Evolutionary conservation across 768 basidiomycete species (phyloP), one percentile per base, ranked within the genome.

Genomic region (Leccinum boreale): DNA sequence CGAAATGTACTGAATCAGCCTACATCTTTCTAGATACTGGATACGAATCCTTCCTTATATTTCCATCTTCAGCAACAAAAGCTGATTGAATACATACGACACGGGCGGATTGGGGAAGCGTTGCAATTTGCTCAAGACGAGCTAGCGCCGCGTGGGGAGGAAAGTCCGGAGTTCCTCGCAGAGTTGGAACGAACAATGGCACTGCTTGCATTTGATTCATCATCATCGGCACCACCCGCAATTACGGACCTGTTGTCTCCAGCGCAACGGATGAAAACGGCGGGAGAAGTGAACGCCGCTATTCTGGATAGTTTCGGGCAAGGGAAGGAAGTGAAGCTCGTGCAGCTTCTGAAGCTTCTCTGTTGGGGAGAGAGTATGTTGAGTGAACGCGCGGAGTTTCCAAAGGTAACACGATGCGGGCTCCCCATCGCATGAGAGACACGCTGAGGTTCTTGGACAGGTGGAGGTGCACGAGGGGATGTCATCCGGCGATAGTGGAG

Each of bases 121-220:
- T 76, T 99, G 50, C 77, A 83, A 54, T 99, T 98, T 76, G 97
- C 97, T 3, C 93, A 98, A 65, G 82, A 85, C 52, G 94, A 98
- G 71, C 80, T 99, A 11, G 97, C 97, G 5, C 94, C 94, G 17
- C 86, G 95, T 6, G 96, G 94, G 3, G 93, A 97, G 67, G 92
- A 97, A 76, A 92, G 89, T 58, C 94, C 94, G 0, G 91, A 96
- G 70, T 98, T 96, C 72, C 79, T 98, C 47, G 76, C 84, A 19
- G 95, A 98, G 70, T 78, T 98, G 46, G 97, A 99, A 74, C 83
- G 87, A 52, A 96, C 95, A 29, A 98, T 98, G 94, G 91, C 94
- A 33, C 74, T 98, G 49, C 76, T 99, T 36, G 90, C 89, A 44
- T 92, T 92, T 71, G 88, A 91, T 60, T 79, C 85, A 2, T 78